A percentile compares a stretch with the other conserved stretches of the same genome.
Conservation (phyloP, 768 basidiomycete species). For the Suillus alpinus region DNA sequence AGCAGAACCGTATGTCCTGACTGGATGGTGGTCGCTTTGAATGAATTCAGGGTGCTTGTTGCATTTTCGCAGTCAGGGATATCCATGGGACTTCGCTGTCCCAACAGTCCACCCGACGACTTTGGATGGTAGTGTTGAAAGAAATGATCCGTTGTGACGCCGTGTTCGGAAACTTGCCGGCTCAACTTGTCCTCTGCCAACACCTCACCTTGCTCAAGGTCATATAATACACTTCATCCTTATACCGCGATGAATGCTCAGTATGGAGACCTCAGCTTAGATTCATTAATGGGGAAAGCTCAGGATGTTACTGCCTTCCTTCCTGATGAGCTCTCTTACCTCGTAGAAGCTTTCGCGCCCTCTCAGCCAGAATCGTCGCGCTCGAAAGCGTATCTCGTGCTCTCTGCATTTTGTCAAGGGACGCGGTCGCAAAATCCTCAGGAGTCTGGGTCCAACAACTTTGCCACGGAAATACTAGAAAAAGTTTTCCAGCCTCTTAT, state of each 20-base stretch:
- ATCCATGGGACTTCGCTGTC: background rate
- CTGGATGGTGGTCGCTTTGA: conserved; percentile 43
- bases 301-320: conserved; percentile 36
- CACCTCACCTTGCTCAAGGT: background rate
- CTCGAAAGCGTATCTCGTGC: conserved; percentile 68
- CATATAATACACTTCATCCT: background rate
- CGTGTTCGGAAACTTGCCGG: background rate
- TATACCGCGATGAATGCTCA: background rate
- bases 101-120: background rate
- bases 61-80: conserved; percentile 17
- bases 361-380: conserved; percentile 42
- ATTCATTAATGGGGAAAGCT: conserved; percentile 31
- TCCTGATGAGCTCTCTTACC: conserved; percentile 53
- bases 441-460: conserved; percentile 35
- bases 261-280: conserved; percentile 15
- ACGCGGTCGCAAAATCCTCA: conserved; percentile 40
- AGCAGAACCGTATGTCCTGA: conserved; percentile 78
- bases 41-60: conserved; percentile 5
- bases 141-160: conserved; percentile 1
- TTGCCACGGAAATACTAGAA: conserved; percentile 48
- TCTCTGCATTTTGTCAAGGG: conserved; percentile 68
- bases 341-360: conserved; percentile 53
- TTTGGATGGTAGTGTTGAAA: background rate
- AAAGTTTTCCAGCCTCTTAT: conserved; percentile 51
- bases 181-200: background rate